Evolutionary conservation across 192 early-diverging fungal species (phyloP).

Genomic region (Coemansia biformis): DNA sequence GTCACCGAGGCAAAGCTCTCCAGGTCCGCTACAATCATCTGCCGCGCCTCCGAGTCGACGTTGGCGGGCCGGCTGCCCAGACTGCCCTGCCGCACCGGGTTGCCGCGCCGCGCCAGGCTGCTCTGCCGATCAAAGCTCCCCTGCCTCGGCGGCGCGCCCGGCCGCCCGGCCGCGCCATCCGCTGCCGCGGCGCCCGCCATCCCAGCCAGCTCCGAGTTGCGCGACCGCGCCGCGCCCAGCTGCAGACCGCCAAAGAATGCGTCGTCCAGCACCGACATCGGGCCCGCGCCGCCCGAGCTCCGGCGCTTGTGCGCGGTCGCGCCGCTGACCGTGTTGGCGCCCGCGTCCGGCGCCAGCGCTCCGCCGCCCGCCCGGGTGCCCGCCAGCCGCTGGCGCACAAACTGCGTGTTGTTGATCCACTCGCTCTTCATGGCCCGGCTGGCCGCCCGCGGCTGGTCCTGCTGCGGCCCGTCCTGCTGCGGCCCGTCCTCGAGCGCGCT

Average conservation of each 20-base stretch:
- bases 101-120: too few relatives aligned
- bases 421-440: conserved; percentile 32
- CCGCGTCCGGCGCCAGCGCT: neutral
- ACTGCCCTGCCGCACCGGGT: too few relatives aligned
- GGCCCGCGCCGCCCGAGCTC: conserved; percentile 14
- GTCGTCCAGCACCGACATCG: conserved; percentile 8
- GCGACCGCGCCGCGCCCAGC: conserved; percentile 1
- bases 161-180: too few relatives aligned
- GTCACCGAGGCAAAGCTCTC: conserved; percentile 37
- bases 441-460: neutral
- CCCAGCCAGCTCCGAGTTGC: neutral
- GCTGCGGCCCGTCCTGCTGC: neutral
- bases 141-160: too few relatives aligned
- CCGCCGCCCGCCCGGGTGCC: conserved; percentile 5
- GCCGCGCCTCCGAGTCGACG: neutral
- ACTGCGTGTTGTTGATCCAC: conserved; percentile 44
- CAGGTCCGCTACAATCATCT: conserved; percentile 1
- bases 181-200: too few relatives aligned
- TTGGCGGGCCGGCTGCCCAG: neutral
- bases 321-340: neutral
- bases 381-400: conserved; percentile 35
- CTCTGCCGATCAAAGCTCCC: too few relatives aligned
- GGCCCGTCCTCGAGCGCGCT: neutral
- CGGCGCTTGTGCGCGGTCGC: conserved; percentile 13
- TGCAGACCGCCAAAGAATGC: conserved; percentile 1